Evolutionary conservation across 2,329 filamentous ascomycete species (phyloP).

Genomic region (Diaporthe aspalathi): DNA sequence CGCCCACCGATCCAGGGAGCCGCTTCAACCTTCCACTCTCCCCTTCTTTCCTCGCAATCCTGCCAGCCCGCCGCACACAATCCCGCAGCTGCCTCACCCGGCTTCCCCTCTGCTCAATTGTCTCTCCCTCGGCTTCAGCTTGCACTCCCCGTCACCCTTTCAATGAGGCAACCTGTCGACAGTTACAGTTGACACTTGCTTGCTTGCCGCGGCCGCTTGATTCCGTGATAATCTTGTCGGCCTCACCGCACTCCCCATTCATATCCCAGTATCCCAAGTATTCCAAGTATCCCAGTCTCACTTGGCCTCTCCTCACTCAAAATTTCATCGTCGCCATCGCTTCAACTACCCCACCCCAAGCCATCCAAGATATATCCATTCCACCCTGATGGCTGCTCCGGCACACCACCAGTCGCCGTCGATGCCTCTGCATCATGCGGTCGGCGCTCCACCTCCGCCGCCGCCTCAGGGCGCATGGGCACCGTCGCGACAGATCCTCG

Average conservation of each 20-base stretch:
- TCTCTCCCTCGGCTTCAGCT: conserved; percentile 9
- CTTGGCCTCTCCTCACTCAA: not conserved
- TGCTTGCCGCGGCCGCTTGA: conserved; percentile 12
- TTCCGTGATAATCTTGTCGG: conserved; percentile 9
- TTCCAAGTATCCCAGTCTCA: not conserved
- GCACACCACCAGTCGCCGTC: conserved; percentile 79
- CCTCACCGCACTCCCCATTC: not conserved
- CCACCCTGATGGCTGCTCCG: conserved; percentile 72
- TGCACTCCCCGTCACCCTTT: conserved; percentile 5
- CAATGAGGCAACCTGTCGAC: conserved; percentile 31
- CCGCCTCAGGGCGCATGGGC: conserved; percentile 66
- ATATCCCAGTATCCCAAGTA: not conserved
- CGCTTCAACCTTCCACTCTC: conserved; percentile 38
- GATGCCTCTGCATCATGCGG: conserved; percentile 70
- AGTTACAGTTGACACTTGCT: conserved; percentile 10
- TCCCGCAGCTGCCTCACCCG: conserved; percentile 14
- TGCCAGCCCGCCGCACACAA: conserved; percentile 28
- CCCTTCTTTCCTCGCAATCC: conserved; percentile 33
- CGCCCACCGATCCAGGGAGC: conserved; percentile 39
- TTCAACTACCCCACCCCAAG: conserved; percentile 18
- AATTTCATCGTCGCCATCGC: conserved; percentile 3
- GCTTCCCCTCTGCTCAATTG: conserved; percentile 29
- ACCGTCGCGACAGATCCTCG: conserved; percentile 78
- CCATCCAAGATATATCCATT: conserved; percentile 21
- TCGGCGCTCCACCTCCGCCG: conserved; percentile 71